A percentile compares a stretch with the other conserved stretches of the same genome.
Evolutionary conservation across 176 grass and related monocot genomes (phyloP).

Genomic region (Melocanna baccifera): DNA sequence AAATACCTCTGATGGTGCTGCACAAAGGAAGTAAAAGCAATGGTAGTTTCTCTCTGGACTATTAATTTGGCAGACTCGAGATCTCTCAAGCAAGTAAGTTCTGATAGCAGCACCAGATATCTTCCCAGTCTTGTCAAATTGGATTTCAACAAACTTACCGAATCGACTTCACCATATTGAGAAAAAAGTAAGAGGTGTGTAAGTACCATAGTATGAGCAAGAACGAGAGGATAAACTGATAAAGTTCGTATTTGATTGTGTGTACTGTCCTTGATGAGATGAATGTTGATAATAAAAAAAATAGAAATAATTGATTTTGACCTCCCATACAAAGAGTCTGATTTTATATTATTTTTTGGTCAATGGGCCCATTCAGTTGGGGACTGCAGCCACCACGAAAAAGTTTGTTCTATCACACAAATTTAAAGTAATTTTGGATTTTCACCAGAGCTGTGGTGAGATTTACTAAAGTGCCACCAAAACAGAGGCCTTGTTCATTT

Average conservation of each 20-base stretch:
- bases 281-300: not conserved
- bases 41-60: constrained; percentile 97
- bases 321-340: not conserved
- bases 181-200: constrained; percentile 16
- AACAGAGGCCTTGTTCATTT: not conserved
- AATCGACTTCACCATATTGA: constrained; percentile 70
- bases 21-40: constrained; percentile 96
- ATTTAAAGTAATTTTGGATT: not conserved
- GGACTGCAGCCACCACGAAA: not conserved
- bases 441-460: not conserved
- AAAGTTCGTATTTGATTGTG: not conserved
- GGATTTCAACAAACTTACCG: constrained; percentile 98
- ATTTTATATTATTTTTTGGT: not conserved
- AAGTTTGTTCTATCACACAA: not conserved
- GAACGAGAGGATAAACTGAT: constrained; percentile 7
- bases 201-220: constrained; percentile 32
- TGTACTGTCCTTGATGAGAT: constrained; percentile 4
- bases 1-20: constrained; percentile 71
- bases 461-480: not conserved
- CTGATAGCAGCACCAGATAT: constrained; percentile 97
- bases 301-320: not conserved
- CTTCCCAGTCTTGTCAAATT: constrained; percentile 85
- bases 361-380: not conserved
- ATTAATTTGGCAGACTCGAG: constrained; percentile 92
- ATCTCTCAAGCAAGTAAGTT: constrained; percentile 98